Base-by-base conservation (phyloP, 495 filamentous ascomycete genomes). In the Penicillium alfredii region DNA sequence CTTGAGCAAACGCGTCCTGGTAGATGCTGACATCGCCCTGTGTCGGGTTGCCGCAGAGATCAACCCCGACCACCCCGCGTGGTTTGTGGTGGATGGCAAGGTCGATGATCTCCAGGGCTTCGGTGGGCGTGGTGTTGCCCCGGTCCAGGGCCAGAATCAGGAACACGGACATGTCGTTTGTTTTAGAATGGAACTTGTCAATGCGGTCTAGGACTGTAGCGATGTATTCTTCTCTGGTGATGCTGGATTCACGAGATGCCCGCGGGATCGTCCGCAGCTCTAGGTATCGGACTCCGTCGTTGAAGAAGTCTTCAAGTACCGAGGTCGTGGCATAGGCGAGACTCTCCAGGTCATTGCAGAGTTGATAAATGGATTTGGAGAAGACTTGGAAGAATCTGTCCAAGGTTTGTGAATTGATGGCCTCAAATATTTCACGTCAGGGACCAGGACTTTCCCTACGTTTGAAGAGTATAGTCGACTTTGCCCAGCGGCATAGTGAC, bases 191-290 rank as follows among this genome's bases (percentile, higher is more conserved):
- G 46, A 77, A 81, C 7, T 51, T 46, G 6, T 66, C 42, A 19
- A 90, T 80, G 33, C 72, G 64, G 12, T 55, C 49, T 1, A 90
- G 71, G 21, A 90, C 67, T 2, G 75, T 73, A n/a, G 60, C 38
- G 23, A 90, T 65, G 58, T 92, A 92, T 30, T 66, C 61, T 8
- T 66, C 65, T 44, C 76, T 76, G 9, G 79, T 74, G 10, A 87
- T 56, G 15, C 59, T 55, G 9, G 63, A 64, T 10, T 49, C 44
- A 2, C 73, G 67, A 17, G 77, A 70, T 5, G 72, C 66, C 24
- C 86, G 73, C 3, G 87, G 86, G 3, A 86, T 92, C 4, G 86
- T 88, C 17, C 87, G 78, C 4, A 93, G 73, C 49, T 93, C 87
- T 18, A 89, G 71, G 49, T 93, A 90, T 27, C 77, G 71, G 8